Conservation (phyloP, 371 early-diverging fungal genomes). For the Mortierella polycephala region DNA sequence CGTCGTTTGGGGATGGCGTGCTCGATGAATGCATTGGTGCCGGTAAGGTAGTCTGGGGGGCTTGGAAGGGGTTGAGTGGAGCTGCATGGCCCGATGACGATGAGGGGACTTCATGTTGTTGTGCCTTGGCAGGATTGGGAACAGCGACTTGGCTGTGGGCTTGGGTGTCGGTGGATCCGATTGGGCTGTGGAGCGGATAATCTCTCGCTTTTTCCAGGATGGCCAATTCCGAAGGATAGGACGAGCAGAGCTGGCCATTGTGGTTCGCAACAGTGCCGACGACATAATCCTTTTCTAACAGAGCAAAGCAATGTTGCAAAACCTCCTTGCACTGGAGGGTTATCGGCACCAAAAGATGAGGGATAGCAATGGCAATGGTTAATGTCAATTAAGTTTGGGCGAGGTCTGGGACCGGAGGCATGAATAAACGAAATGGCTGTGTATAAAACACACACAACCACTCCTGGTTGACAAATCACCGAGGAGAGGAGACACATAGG, state of each 20-base stretch:
- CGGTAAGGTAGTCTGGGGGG: too few relatives aligned
- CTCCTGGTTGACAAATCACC: not conserved
- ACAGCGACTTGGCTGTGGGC: not conserved
- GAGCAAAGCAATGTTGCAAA: slow-evolving; percentile 44
- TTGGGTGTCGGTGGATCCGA: not conserved
- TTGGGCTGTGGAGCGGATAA: not conserved
- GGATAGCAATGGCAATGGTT: not conserved
- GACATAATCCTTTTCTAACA: slow-evolving; percentile 49
- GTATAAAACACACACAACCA: not conserved
- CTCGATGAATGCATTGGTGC: too few relatives aligned
- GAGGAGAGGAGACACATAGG: not conserved
- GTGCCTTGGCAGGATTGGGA: not conserved
- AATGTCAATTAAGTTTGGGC: not conserved
- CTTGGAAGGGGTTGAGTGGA: not conserved
- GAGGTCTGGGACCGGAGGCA: too few relatives aligned
- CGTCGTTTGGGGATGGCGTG: too few relatives aligned
- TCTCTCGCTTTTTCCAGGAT: slow-evolving; percentile 37
- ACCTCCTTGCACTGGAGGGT: slow-evolving; percentile 44
- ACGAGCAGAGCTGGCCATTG: slow-evolving; percentile 49
- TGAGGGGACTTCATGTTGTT: not conserved
- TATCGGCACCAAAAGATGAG: not conserved
- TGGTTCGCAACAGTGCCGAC: slow-evolving; percentile 46
- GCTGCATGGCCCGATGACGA: slow-evolving; percentile 6
- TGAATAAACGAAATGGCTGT: too few relatives aligned
- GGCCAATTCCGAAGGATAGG: slow-evolving; percentile 51